Percentiles rank a stretch among this genome's conserved stretches.
phyloP scores from a whole-genome alignment of 2,329 filamentous ascomycete genomes.

The Apiospora koreana region DNA sequence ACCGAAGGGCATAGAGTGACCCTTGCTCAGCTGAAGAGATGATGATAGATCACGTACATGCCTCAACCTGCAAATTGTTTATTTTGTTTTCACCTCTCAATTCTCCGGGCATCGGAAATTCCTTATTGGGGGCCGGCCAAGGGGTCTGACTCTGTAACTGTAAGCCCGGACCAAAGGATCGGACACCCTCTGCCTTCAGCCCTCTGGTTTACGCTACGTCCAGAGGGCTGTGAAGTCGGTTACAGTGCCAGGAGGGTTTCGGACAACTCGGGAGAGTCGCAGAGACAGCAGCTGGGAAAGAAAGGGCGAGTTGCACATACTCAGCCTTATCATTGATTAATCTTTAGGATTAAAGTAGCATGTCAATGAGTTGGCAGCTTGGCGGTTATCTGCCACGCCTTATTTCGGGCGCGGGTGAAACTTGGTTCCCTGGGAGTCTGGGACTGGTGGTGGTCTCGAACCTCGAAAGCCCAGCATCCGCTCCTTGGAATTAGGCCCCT shows the following conservation, averaged over 20 bases:
- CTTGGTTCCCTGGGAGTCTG: not conserved
- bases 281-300: not conserved
- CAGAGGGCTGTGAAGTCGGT: not conserved
- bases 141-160: too few relatives aligned
- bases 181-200: not conserved
- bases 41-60: not conserved
- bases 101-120: not conserved
- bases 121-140: too few relatives aligned
- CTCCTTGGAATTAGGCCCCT: not conserved
- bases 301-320: not conserved
- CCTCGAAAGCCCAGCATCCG: not conserved
- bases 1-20: not conserved
- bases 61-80: not conserved
- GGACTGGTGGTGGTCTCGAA: not conserved
- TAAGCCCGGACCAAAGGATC: not conserved
- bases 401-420: not conserved
- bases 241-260: not conserved
- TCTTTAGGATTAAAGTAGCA: not conserved
- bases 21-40: constrained; percentile 7
- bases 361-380: not conserved
- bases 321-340: not conserved
- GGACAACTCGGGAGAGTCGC: not conserved
- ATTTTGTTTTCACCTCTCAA: not conserved
- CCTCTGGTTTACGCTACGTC: not conserved
- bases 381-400: not conserved